Base-by-base conservation (phyloP, 176 grass and related monocot species). In the Carex cristatella region DNA sequence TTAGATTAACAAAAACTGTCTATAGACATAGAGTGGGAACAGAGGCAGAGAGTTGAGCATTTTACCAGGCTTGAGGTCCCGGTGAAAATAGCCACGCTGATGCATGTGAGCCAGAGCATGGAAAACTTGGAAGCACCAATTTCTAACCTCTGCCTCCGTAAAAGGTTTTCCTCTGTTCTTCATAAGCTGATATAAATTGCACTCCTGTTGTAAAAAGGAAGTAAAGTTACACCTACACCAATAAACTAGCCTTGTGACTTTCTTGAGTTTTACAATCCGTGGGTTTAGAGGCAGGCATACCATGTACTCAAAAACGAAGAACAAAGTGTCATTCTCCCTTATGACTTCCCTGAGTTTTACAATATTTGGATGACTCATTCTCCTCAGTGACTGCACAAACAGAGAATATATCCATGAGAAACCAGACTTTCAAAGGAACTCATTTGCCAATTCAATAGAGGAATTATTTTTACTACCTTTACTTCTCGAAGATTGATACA, bases 401-500 rank as follows among this genome's bases (percentile, higher is more conserved):
- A 81, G 30, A 66, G n/a, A 87, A 46, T 10, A 19, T 32, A 64
- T 79, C 51, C 53, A 79, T 79, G 74, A 79, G 53, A 79, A 72
- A 67, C 69, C 27, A 88, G 56, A 75, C 0, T n/a, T 74, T 27
- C 78, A 60, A 85, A 74, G 11, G 7, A 33, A 83, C n/a, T 69
- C 27, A 65, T 85, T n/a, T 38, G 62, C 65, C 35, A 87, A 53
- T 81, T 58, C 68, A 72, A 69, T 83, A 38, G 4, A 19, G 54
- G 35, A 84, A 84, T 81, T 61, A 14, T 59, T 40, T 40, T 40
- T 87, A 75, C 44, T 90, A 99, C 96, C 96, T 99, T 99, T 76
- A 99, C 96, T 99, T 99, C 96, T n/a, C 93, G 91, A 58, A 99
- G 96, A 87, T 94, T 94, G 79, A 99, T 89, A 87, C 96, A 99